Evolutionary conservation across 2,329 filamentous ascomycete species (phyloP).

Genomic region (Diaporthe sp.): DNA sequence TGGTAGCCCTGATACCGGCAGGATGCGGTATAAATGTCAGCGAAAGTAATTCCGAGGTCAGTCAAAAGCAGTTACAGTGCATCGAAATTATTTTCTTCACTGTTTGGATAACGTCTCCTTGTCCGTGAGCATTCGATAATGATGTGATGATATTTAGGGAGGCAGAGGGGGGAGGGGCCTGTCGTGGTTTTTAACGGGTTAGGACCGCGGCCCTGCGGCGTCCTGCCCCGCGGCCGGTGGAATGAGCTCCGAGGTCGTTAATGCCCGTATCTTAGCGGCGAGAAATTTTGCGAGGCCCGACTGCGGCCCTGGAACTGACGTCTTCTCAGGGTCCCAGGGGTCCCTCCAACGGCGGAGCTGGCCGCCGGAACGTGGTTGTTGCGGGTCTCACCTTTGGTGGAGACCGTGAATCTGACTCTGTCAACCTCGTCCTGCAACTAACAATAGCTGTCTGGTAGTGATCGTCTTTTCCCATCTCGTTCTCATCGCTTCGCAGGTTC

Average conservation of each 20-base stretch:
- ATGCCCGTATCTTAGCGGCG: constrained; percentile 31
- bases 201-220: constrained; percentile 3
- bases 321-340: constrained; percentile 1
- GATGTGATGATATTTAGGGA: not conserved
- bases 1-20: not conserved
- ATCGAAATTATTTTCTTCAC: not conserved
- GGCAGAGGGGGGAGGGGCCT: not conserved
- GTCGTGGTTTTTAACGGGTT: not conserved
- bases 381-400: constrained; percentile 23
- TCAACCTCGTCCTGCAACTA: not conserved
- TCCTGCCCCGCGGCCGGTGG: constrained; percentile 32
- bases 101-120: not conserved
- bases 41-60: not conserved
- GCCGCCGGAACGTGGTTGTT: constrained; percentile 34
- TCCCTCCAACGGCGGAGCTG: constrained; percentile 30
- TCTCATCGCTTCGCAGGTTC: not conserved
- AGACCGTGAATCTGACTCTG: not conserved
- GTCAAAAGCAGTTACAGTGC: not conserved
- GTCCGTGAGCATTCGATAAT: not conserved
- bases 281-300: constrained; percentile 36
- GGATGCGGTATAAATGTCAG: not conserved
- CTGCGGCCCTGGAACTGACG: constrained; percentile 7
- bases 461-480: not conserved
- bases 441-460: not conserved
- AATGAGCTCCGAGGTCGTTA: constrained; percentile 19